A percentile compares a stretch with the other conserved stretches of the same genome.
phyloP scores from a whole-genome alignment of 1,284 basidiomycete species.

The Melampsora americana region DNA sequence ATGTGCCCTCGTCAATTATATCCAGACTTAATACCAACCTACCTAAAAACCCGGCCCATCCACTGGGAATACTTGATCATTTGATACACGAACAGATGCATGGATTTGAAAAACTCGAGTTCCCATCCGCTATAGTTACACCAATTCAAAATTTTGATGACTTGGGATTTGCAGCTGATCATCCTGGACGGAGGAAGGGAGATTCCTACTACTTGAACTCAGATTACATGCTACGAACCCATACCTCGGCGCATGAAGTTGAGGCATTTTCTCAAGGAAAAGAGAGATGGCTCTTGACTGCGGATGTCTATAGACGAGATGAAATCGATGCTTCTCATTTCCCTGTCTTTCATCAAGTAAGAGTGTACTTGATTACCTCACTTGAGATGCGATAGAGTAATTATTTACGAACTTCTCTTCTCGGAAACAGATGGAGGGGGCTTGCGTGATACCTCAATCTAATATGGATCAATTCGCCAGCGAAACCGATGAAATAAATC shows the following conservation, averaged over 20 bases:
- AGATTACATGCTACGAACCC: slow-evolving; percentile 86
- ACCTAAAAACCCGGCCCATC: slow-evolving; percentile 74
- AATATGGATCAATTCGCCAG: slow-evolving; percentile 49
- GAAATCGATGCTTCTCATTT: slow-evolving; percentile 97
- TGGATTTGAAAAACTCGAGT: slow-evolving; percentile 55
- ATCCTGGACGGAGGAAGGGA: slow-evolving; percentile 81
- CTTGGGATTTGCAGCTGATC: slow-evolving; percentile 86
- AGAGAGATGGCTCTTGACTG: slow-evolving; percentile 82
- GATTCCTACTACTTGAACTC: slow-evolving; percentile 97
- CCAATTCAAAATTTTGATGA: slow-evolving; percentile 95
- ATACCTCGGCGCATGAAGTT: slow-evolving; percentile 96
- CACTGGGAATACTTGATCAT: slow-evolving; percentile 75
- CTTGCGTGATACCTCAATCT: slow-evolving; percentile 67
- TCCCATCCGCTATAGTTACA: slow-evolving; percentile 81
- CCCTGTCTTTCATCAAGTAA: slow-evolving; percentile 81
- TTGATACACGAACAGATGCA: slow-evolving; percentile 82
- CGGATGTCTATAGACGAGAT: slow-evolving; percentile 98
- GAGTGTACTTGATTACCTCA: not conserved
- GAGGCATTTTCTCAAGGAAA: slow-evolving; percentile 76
- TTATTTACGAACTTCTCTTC: not conserved
- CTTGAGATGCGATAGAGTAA: not conserved
- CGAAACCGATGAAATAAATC: slow-evolving; percentile 58
- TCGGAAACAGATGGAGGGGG: slow-evolving; percentile 76
- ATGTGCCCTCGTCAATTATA: slow-evolving; percentile 79
- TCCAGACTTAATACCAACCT: slow-evolving; percentile 69